Base-by-base conservation (phyloP, 192 early-diverging fungal species). In the Coemansia sp. region DNA sequence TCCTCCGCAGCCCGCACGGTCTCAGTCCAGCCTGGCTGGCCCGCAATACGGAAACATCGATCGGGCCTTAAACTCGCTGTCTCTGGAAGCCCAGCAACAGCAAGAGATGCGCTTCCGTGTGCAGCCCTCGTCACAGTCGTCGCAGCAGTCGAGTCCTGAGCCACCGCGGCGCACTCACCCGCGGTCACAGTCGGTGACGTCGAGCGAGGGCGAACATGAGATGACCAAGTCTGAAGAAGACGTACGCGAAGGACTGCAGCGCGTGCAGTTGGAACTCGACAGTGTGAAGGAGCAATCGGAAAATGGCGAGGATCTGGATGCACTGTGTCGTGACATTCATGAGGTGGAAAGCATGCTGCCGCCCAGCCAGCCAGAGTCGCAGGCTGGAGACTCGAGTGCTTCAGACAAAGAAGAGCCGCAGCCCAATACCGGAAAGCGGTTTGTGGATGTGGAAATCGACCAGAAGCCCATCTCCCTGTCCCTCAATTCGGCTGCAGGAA, bases 191-290 rank as follows among this genome's bases (percentile, higher is more conserved):
- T 73, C 65, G 21, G 45, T 47, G 3, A 52, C 61, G 35, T 21
- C 61, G 2, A 72, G 56, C 50, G 65, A 60, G 21, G 53, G 41
- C 21, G 61, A 59, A 14, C 52, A 47, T 4, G 72, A 68, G 50
- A 38, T 68, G 53, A 64, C 66, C 14, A 44, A 33, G 40, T 50
- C 50, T 3, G 73, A 77, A 36, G 73, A 77, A 15, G 73, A 77
- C 28, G 67, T 77, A 38, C 53, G 67, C 2, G 63, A 70, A 46
- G 35, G 59, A 23, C 52, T 77, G 38, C 63, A 77, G 47, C 59
- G 68, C 21, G 66, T 77, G 41, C 48, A 59, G 20, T 62, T 77
- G 20, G 33, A 31, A 40, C 14, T 18, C 26, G 33, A 44, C 12
- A 26, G 51, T 12, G 55, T 66, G n/a, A 19, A 38, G 3, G 64